A percentile compares a stretch with the other conserved stretches of the same genome.
Conservation (phyloP, 768 basidiomycete genomes). For the Psilocybe cubensis region DNA sequence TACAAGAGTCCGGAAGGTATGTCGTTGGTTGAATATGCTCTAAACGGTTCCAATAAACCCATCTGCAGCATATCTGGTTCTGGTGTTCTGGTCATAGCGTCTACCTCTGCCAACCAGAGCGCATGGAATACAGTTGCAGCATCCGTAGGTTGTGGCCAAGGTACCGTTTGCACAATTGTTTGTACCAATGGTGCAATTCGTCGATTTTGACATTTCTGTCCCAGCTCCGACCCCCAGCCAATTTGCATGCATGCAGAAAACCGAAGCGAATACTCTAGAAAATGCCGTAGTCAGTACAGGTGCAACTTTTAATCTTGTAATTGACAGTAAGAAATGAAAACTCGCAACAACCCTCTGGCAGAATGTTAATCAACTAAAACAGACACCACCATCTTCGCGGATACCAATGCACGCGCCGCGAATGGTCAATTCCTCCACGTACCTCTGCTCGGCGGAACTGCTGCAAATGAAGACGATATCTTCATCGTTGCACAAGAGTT, state of each 20-base stretch:
- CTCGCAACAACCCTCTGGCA: not conserved
- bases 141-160: constrained; percentile 34
- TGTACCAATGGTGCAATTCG: not conserved
- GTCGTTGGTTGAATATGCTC: not conserved
- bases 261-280: constrained; percentile 31
- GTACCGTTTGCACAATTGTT: constrained; percentile 21
- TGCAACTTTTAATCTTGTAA: constrained; percentile 27
- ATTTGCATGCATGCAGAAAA: constrained; percentile 38
- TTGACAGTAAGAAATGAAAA: constrained; percentile 29
- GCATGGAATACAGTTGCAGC: constrained; percentile 35
- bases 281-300: constrained; percentile 34
- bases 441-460: constrained; percentile 31
- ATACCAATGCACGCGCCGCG: constrained; percentile 24
- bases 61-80: not conserved
- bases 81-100: not conserved
- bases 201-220: not conserved
- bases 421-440: constrained; percentile 30
- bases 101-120: constrained; percentile 18
- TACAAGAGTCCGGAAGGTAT: constrained; percentile 40
- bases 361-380: not conserved
- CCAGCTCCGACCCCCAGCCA: constrained; percentile 29
- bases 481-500: constrained; percentile 32
- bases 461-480: constrained; percentile 35
- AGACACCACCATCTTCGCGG: constrained; percentile 35
- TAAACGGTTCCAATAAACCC: not conserved